Evolutionary conservation across 805 yeast genomes (phyloP), one percentile per base, ranked within the genome.

Genomic region (Starmerella bacillaris): DNA sequence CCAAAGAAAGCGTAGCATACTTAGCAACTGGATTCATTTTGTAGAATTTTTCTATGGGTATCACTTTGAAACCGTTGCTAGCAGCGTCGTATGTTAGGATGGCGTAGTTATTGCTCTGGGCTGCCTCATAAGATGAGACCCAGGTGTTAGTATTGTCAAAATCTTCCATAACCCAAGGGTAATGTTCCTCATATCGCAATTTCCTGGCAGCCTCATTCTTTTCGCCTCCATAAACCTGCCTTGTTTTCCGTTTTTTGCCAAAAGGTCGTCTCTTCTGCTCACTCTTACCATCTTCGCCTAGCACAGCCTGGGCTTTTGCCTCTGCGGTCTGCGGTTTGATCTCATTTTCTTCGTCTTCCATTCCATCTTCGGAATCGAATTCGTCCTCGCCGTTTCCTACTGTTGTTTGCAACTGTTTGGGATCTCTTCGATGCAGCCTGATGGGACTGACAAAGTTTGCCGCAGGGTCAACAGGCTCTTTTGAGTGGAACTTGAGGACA

Each of bases 81-180:
- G 27, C 33, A 40, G 71, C 73, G 53, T 82, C 94, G 48, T 80
- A 75, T 29, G 83, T 80, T 49, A 86, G 67, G 31, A 86, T 60
- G 7, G 80, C 93, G 43, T 79, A 80, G n/a, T 78, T 64, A 45
- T 82, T 94, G 15, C 83, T 70, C 31, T 78, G 79, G 22, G 75
- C 76, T 1, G 95, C 96, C 59, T 89, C 98, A 58, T 80, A 89
- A 47, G 75, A 78, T 24, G 96, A 94, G 15, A 84, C 95, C 78
- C 80, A 89, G 0, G 92, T 86, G 52, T 89, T 86, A 41, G 70
- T 67, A 31, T 93, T 94, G 50, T 83, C 94, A 54, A 78, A 86
- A 58, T 89, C 98, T 59, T 89, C 98, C 65, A 89, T 61, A 14
- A 89, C 93, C 98, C 98, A 89, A 0, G 98, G 98, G 49, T 79